Evolutionary conservation across 495 filamentous ascomycete genomes (phyloP).

Genomic region (Trichoderma orchidacearum): DNA sequence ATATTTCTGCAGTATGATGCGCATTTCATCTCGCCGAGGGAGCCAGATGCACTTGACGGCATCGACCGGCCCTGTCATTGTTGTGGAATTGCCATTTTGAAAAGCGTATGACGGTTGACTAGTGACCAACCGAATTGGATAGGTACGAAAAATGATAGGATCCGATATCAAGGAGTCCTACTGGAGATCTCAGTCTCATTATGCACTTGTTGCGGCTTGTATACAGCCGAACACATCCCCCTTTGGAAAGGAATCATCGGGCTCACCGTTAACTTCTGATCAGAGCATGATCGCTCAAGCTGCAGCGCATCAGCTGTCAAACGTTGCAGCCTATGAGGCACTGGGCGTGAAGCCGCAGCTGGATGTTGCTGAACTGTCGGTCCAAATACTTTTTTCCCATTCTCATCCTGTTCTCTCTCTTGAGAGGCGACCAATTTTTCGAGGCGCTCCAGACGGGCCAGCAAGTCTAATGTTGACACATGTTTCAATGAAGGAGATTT

Average conservation of each 20-base stretch:
- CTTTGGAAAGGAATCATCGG: neutral
- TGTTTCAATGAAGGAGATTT: constrained; percentile 6
- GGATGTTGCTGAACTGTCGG: neutral
- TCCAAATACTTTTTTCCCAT: neutral
- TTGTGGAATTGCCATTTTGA: constrained; percentile 2
- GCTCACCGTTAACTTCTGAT: neutral
- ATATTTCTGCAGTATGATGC: constrained; percentile 25
- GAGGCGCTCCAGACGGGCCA: neutral
- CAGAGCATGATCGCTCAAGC: neutral
- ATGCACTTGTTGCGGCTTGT: neutral
- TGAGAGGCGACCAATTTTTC: neutral
- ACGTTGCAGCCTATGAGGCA: neutral
- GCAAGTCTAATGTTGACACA: constrained; percentile 6
- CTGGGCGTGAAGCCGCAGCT: neutral
- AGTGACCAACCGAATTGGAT: neutral
- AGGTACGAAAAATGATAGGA: neutral
- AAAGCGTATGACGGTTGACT: neutral
- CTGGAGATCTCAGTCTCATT: neutral
- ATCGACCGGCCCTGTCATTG: neutral
- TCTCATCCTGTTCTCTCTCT: neutral
- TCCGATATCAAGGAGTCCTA: neutral
- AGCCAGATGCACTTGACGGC: constrained; percentile 21
- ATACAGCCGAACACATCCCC: no score
- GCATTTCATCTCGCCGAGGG: constrained; percentile 21
- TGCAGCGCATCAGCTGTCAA: neutral